These are phyloP conservation scores for Aethionema arabicum DNA, from an alignment of 345 rosid species.

Conservation along the genomic window DNA sequence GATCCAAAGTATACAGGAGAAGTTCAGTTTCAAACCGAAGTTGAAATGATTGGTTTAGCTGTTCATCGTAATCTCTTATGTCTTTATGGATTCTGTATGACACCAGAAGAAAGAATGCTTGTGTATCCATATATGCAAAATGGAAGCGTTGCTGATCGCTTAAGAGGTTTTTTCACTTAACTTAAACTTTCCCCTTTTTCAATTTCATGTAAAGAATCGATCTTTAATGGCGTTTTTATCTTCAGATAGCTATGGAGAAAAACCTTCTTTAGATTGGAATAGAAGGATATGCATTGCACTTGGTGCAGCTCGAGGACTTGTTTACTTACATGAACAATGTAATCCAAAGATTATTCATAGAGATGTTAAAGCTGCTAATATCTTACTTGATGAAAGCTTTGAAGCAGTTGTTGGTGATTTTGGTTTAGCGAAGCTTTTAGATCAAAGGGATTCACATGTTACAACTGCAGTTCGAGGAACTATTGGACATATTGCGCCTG, in stretches of 20 bases:
- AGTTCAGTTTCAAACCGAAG: constrained; percentile 95
- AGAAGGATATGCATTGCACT: constrained; percentile 64
- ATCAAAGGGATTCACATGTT: constrained; percentile 82
- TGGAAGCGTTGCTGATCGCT: constrained; percentile 91
- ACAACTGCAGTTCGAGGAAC: constrained; percentile 97
- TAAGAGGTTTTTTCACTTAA: constrained; percentile 55
- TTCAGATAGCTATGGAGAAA: constrained; percentile 47
- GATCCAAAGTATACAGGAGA: constrained; percentile 91
- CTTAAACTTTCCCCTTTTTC: constrained; percentile 9
- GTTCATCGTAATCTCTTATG: constrained; percentile 84
- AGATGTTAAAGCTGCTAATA: constrained; percentile 97
- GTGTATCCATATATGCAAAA: constrained; percentile 97
- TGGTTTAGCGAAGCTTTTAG: constrained; percentile 88
- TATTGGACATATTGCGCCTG: constrained; percentile 93
- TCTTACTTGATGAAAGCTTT: constrained; percentile 81
- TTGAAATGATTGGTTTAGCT: constrained; percentile 96
- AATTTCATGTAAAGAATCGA: too few species aligned
- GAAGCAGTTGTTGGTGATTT: constrained; percentile 97
- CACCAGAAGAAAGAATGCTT: constrained; percentile 74
- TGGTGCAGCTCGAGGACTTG: constrained; percentile 92
- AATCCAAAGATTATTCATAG: constrained; percentile 92
- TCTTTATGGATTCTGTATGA: constrained; percentile 92
- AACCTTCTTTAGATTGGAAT: constrained; percentile 83
- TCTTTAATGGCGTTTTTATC: not conserved
- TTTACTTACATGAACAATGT: constrained; percentile 93